Conservation (phyloP, 2,329 filamentous ascomycete species). For the Neopestalotiopsis sp. region DNA sequence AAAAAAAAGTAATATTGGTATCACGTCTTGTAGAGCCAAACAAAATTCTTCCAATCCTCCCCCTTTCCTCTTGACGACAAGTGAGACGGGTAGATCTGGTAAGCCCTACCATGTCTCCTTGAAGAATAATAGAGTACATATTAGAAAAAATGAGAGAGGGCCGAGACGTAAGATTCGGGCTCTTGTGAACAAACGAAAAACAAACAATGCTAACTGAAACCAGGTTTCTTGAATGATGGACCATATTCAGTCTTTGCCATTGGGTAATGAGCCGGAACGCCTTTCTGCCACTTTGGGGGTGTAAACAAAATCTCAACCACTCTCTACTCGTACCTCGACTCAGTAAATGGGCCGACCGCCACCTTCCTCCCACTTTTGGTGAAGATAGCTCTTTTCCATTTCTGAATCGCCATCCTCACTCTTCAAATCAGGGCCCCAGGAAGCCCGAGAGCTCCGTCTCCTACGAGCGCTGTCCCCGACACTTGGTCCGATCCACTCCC, state of each 20-base stretch:
- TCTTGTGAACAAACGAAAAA: neutral
- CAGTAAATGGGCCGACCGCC: conserved; percentile 43
- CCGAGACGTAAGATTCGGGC: too few relatives aligned
- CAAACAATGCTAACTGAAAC: neutral
- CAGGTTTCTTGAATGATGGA: neutral
- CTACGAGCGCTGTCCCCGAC: conserved; percentile 50
- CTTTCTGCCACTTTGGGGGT: neutral
- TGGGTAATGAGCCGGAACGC: conserved; percentile 9
- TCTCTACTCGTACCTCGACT: conserved; percentile 3
- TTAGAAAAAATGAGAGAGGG: too few relatives aligned
- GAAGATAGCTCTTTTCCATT: conserved; percentile 31
- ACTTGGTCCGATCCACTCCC: conserved; percentile 73
- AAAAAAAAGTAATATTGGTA: neutral
- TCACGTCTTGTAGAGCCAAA: neutral
- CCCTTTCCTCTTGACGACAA: neutral
- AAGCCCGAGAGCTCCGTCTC: conserved; percentile 59
- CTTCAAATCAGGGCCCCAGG: conserved; percentile 47
- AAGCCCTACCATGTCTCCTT: too few relatives aligned
- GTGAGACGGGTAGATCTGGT: neutral
- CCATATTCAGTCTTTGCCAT: neutral
- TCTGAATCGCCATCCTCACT: conserved; percentile 35
- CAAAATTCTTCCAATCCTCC: neutral
- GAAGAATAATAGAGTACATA: too few relatives aligned
- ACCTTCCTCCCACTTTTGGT: conserved; percentile 46
- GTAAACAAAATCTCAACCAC: neutral